Conservation (phyloP, 2,329 filamentous ascomycete genomes). For the Arthrobotrys megalospora region DNA sequence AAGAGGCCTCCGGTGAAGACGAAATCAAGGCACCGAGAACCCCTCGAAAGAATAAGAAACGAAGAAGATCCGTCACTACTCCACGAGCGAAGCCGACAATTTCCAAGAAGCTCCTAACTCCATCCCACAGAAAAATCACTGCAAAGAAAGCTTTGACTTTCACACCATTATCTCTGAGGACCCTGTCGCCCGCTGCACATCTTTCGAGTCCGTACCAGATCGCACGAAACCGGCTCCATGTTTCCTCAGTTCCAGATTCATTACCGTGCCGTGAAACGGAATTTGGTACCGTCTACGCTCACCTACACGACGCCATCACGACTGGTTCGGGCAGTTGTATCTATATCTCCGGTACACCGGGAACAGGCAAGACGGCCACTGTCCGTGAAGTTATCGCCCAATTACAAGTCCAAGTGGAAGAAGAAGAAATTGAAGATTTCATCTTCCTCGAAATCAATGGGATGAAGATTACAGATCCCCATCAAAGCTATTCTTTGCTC, state of each 20-base stretch:
- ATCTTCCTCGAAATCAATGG: slow-evolving; percentile 99
- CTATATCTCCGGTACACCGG: slow-evolving; percentile 98
- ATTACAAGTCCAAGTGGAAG: slow-evolving; percentile 86
- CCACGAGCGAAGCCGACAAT: slow-evolving; percentile 65
- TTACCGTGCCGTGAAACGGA: slow-evolving; percentile 93
- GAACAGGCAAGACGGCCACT: slow-evolving; percentile 97
- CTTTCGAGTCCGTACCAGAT: slow-evolving; percentile 91
- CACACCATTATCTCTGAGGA: slow-evolving; percentile 90
- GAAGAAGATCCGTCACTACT: slow-evolving; percentile 62
- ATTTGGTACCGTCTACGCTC: slow-evolving; percentile 91
- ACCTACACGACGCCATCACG: slow-evolving; percentile 92
- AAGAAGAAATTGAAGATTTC: slow-evolving; percentile 96
- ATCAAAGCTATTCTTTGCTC: slow-evolving; percentile 93
- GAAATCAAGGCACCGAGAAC: slow-evolving; percentile 67
- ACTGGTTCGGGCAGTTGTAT: slow-evolving; percentile 96
- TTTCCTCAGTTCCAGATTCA: slow-evolving; percentile 89
- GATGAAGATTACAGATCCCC: slow-evolving; percentile 99
- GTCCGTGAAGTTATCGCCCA: slow-evolving; percentile 94
- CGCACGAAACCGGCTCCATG: slow-evolving; percentile 88
- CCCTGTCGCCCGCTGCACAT: slow-evolving; percentile 81
- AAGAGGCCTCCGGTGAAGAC: slow-evolving; percentile 64
- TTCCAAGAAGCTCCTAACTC: slow-evolving; percentile 73
- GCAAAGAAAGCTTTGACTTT: slow-evolving; percentile 94
- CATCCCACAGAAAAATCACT: slow-evolving; percentile 73
- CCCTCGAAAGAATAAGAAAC: slow-evolving; percentile 66